Evolutionary conservation across 805 yeast species (phyloP), one percentile per base, ranked within the genome.

Genomic region (Ogataea glucozyma): DNA sequence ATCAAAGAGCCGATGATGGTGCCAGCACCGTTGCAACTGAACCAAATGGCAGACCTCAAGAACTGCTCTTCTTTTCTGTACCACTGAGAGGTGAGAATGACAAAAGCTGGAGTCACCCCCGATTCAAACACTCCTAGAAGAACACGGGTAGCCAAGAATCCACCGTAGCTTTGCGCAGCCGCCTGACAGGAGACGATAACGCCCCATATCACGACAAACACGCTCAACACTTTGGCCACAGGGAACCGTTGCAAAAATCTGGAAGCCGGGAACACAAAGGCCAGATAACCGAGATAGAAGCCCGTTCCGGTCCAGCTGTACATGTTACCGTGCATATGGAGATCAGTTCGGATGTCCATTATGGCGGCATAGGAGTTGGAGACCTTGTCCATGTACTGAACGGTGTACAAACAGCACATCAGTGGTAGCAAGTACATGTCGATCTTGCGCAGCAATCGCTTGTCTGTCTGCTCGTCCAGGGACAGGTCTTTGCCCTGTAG

Each of bases 61-160:
- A 70, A 71, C 33, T 69, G 75, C 46, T 73, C 77, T 31, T 65
- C 61, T 24, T 52, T 57, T 14, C 23, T 40, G 67, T 78, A 81
- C 69, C 76, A 81, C 52, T 77, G 81, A 26, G 75, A 54, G 7
- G 81, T 76, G 27, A 79, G 53, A 16, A 78, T 66, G 16, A 76
- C 72, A 58, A 71, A 72, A 4, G 77, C 75, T 1, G 86, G 85
- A n/a, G 78, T 70, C 16, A 79, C 71, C 20, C 73, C 67, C 30
- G 76, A 64, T 53, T 79, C 85, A 4, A 75, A 62, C 48, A 68
- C 61, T 9, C 82, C 82, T 24, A 76, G 57, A 48, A 73, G 66
- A 52, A 75, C 72, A 46, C 81, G 60, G 19, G 72, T 44, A 1
- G 63, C 69, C 29, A 66, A 61, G 3, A 76, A 65, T n/a, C 78